These are phyloP conservation scores for Capniomyces stellatus DNA, from an alignment of 371 early-diverging fungal genomes.

Conservation along the genomic window DNA sequence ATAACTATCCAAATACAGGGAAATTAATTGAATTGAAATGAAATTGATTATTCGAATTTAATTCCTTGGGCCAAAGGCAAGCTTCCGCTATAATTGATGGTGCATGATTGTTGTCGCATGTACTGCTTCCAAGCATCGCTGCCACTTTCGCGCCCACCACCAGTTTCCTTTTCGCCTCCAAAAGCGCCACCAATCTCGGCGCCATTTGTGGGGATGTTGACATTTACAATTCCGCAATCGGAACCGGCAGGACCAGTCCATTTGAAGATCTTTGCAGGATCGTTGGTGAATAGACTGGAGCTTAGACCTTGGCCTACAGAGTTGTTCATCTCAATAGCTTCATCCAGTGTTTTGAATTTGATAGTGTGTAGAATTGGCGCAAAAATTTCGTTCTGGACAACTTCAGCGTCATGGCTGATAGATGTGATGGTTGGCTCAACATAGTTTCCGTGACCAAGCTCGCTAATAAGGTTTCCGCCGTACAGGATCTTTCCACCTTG, in stretches of 20 bases:
- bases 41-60: slow-evolving; percentile 57
- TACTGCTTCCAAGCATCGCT: slow-evolving; percentile 93
- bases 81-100: slow-evolving; percentile 78
- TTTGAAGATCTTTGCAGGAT: slow-evolving; percentile 68
- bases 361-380: slow-evolving; percentile 85
- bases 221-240: slow-evolving; percentile 94
- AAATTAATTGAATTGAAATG: too few relatives aligned
- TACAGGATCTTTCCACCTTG: slow-evolving; percentile 77
- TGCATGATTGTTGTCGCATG: slow-evolving; percentile 41
- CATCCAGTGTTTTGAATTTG: slow-evolving; percentile 60
- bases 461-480: slow-evolving; percentile 52
- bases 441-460: slow-evolving; percentile 55
- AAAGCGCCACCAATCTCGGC: slow-evolving; percentile 97
- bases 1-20: too few relatives aligned
- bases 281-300: slow-evolving; percentile 68
- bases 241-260: slow-evolving; percentile 89
- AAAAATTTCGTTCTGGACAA: slow-evolving; percentile 88
- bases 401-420: slow-evolving; percentile 48
- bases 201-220: slow-evolving; percentile 93
- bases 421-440: slow-evolving; percentile 88
- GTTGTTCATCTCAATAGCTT: slow-evolving; percentile 83
- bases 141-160: slow-evolving; percentile 90
- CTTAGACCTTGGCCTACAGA: slow-evolving; percentile 81
- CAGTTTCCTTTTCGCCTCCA: slow-evolving; percentile 95
- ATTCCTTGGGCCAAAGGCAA: slow-evolving; percentile 96